phyloP scores from a whole-genome alignment of 2,329 filamentous ascomycete species.

The Neonectria hederae region DNA sequence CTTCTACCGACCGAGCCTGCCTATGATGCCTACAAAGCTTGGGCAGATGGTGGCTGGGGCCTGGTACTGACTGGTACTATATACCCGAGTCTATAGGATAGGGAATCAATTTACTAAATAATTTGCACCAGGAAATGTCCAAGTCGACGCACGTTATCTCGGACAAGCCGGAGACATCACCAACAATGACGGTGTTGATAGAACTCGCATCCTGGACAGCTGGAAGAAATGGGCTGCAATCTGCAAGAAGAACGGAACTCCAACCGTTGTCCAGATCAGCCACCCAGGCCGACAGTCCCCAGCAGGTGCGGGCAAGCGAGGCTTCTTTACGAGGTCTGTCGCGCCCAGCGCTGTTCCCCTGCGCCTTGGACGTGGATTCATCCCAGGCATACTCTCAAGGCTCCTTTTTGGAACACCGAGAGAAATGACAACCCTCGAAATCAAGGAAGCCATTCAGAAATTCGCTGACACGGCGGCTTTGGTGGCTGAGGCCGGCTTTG shows the following conservation, averaged over 20 bases:
- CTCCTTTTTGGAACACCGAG: not conserved
- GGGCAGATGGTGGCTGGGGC: conserved; percentile 12
- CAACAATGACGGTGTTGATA: not conserved
- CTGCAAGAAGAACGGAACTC: not conserved
- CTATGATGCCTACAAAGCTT: not conserved
- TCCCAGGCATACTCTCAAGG: not conserved
- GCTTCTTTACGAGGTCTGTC: not conserved
- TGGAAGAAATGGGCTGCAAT: not conserved
- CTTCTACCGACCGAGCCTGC: not conserved
- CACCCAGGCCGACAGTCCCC: conserved; percentile 8
- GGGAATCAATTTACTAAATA: not conserved
- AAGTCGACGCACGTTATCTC: not conserved
- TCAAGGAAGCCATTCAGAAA: not conserved
- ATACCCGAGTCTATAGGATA: not conserved
- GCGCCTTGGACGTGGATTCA: not conserved
- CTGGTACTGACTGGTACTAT: not conserved
- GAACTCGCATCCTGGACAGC: not conserved
- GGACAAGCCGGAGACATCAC: not conserved
- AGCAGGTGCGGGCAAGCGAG: not conserved
- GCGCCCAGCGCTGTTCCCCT: conserved; percentile 8
- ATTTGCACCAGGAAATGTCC: not conserved
- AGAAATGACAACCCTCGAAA: not conserved
- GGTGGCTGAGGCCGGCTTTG: not conserved
- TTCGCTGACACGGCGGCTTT: not conserved
- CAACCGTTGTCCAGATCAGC: not conserved